A percentile compares a stretch with the other conserved stretches of the same genome.
These are phyloP conservation scores for Clavispora fructus DNA, from an alignment of 805 yeast species.

Conservation along the genomic window DNA sequence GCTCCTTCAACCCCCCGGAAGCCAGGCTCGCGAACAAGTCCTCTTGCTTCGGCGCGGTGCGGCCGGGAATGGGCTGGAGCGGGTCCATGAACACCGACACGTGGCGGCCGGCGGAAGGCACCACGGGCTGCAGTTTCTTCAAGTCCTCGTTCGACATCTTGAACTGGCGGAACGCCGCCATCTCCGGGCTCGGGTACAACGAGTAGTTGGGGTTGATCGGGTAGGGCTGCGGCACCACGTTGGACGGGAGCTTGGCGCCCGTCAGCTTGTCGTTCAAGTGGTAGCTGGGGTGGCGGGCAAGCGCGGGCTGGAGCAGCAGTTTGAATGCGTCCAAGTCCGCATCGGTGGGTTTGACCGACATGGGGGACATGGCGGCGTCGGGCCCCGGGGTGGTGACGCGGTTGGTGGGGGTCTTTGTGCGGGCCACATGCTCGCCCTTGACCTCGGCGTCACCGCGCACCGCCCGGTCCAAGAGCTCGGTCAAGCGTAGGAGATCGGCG, in stretches of 20 bases:
- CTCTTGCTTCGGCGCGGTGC: conserved; percentile 1
- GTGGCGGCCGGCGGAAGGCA: conserved; percentile 27
- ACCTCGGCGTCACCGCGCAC: conserved; percentile 1
- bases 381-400: conserved; percentile 5
- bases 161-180: conserved; percentile 7
- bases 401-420: conserved; percentile 10
- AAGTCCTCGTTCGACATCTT: conserved; percentile 4
- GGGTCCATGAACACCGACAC: conserved; percentile 38
- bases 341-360: conserved; percentile 5
- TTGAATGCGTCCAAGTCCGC: conserved; percentile 8
- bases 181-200: conserved; percentile 20
- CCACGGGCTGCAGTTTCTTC: conserved; percentile 2
- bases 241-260: conserved; percentile 8
- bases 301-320: conserved; percentile 6
- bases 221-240: conserved; percentile 30
- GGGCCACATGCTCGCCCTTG: conserved; percentile 2
- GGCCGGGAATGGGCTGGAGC: conserved; percentile 25
- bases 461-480: conserved; percentile 39
- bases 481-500: conserved; percentile 46
- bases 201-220: conserved; percentile 33
- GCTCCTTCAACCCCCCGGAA: neutral
- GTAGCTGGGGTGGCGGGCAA: conserved; percentile 3
- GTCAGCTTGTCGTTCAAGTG: conserved; percentile 8
- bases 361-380: conserved; percentile 11
- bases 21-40: neutral